Evolutionary conservation across 441 rosid species (phyloP), one percentile per base, ranked within the genome.

Genomic region (Jatropha multifida): DNA sequence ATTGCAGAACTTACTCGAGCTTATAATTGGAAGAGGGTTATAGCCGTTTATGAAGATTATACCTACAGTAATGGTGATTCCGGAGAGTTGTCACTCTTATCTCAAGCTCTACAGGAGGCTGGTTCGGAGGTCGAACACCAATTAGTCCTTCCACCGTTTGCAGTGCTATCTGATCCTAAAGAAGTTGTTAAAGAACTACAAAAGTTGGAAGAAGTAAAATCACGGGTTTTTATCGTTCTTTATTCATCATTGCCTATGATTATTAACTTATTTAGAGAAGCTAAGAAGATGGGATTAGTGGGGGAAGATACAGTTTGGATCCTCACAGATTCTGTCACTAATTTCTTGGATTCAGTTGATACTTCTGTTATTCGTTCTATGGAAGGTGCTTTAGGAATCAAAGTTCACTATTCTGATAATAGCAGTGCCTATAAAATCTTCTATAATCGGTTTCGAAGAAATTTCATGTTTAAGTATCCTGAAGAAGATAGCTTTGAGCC

Each of bases 301-400:
- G 87, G 83, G 17, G 42, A 68, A 51, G 83, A 83, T 32, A 32
- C 32, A 32, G 32, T 32, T 32, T 32, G 32, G 32, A 32, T 32
- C 32, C 32, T 32, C 32, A 77, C 52, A 2, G 82, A 82, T 9
- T 61, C 74, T 13, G 74, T 86, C 48, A 48, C 88, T 2, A 78
- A 61, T 60, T 83, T 76, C 32, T 67, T 89, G 0, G 88, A 83
- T 62, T 85, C 87, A 2, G 58, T 82, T 69, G 74, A 82, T 67
- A 61, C 83, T 54, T 79, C 85, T 5, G 82, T 82, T 69, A 76
- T 83, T 63, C 68, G 79, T 65, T 80, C 85, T 11, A 81, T 85
- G 85, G 80, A 86, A 74, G 93, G 90, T 44, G 75, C 85, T 55
- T 7, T 87, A 26, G 90, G 88, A 64, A 75, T 89, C 78, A 83